Conservation (phyloP, 2,329 filamentous ascomycete genomes). For the Pyrenochaeta sp. region DNA sequence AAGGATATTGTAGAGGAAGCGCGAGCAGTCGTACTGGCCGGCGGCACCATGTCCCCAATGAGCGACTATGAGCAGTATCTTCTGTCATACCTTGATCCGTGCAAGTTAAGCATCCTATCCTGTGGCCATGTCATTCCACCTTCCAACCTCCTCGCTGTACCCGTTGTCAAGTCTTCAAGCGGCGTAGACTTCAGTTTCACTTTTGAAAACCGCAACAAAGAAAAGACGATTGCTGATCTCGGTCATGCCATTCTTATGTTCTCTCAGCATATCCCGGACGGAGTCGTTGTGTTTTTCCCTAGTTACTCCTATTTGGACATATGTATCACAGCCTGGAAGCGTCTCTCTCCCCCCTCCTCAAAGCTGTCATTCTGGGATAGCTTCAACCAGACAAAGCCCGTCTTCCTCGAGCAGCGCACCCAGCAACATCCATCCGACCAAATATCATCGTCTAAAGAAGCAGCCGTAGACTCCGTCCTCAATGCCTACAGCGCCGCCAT, state of each 20-base stretch:
- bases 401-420: conserved; percentile 50
- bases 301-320: conserved; percentile 90
- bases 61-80: conserved; percentile 87
- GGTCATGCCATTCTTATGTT: conserved; percentile 77
- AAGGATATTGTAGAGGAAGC: conserved; percentile 85
- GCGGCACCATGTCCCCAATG: conserved; percentile 98
- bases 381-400: conserved; percentile 65
- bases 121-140: conserved; percentile 93
- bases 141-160: conserved; percentile 80
- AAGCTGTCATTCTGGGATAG: conserved; percentile 60
- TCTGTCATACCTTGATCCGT: conserved; percentile 74
- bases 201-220: conserved; percentile 77
- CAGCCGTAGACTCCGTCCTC: conserved; percentile 72
- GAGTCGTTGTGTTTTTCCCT: conserved; percentile 93
- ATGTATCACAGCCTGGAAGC: conserved; percentile 61
- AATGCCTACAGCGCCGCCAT: conserved; percentile 76
- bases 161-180: conserved; percentile 63
- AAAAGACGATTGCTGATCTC: conserved; percentile 74
- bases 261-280: conserved; percentile 80
- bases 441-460: conserved; percentile 61
- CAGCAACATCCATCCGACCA: conserved; percentile 60
- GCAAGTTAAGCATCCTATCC: conserved; percentile 79
- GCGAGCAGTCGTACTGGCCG: conserved; percentile 86
- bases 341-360: conserved; percentile 11
- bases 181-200: conserved; percentile 81